phyloP scores from a whole-genome alignment of 352 stramenopile species.

The Albugo laibachii region DNA sequence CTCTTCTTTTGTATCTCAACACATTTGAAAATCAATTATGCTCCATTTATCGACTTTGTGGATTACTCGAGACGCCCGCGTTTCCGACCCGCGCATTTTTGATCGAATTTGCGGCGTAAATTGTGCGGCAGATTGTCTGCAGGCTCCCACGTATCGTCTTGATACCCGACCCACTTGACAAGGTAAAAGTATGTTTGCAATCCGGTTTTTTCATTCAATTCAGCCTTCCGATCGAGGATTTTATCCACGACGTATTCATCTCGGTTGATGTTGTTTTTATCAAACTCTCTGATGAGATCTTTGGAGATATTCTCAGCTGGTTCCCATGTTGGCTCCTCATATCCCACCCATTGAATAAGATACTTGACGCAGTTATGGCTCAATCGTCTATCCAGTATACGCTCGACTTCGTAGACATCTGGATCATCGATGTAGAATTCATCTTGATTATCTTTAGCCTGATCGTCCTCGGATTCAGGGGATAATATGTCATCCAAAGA shows the following conservation, averaged over 20 bases:
- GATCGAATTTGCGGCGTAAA: slow-evolving; percentile 54
- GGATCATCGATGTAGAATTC: slow-evolving; percentile 62
- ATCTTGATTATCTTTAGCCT: slow-evolving; percentile 1
- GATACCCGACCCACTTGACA: slow-evolving; percentile 75
- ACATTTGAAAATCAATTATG: no score
- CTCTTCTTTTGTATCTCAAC: no score
- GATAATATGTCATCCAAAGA: slow-evolving; percentile 36
- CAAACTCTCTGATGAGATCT: slow-evolving; percentile 60
- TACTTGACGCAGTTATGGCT: slow-evolving; percentile 35
- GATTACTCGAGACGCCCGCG: slow-evolving; percentile 8
- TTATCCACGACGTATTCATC: slow-evolving; percentile 61
- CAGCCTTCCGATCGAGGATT: slow-evolving; percentile 37
- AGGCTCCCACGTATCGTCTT: slow-evolving; percentile 59
- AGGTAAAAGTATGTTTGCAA: slow-evolving; percentile 64
- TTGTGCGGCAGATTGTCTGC: slow-evolving; percentile 60
- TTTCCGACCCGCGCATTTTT: slow-evolving; percentile 45
- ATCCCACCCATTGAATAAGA: slow-evolving; percentile 67
- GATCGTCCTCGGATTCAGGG: slow-evolving; percentile 8
- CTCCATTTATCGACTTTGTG: no score
- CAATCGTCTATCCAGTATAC: slow-evolving; percentile 33
- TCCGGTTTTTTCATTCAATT: slow-evolving; percentile 35
- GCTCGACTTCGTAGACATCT: slow-evolving; percentile 68
- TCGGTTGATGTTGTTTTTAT: slow-evolving; percentile 43
- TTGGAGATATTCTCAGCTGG: slow-evolving; percentile 56
- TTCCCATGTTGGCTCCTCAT: slow-evolving; percentile 63